A percentile compares a stretch with the other conserved stretches of the same genome.
Conservation (phyloP, 2,329 filamentous ascomycete species). For the Sporothrix variecibatus region DNA sequence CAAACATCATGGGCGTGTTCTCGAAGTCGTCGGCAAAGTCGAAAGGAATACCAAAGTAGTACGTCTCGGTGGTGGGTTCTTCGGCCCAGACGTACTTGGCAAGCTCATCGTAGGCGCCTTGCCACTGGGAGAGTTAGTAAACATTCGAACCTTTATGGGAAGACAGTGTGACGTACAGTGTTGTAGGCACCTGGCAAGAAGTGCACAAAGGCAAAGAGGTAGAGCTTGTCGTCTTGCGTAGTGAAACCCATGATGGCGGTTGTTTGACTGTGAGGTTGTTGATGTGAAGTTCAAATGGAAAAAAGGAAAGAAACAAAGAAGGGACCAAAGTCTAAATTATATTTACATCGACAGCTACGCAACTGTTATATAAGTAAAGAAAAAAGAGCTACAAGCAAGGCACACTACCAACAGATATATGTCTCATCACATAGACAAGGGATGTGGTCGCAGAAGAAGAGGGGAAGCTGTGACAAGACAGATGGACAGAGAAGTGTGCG, state of each 20-base stretch:
- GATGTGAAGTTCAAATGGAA: neutral
- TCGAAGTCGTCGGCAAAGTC: conserved; percentile 39
- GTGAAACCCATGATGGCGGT: conserved; percentile 12
- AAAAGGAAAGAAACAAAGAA: neutral
- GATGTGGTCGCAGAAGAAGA: neutral
- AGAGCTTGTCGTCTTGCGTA: conserved; percentile 27
- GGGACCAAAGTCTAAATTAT: neutral
- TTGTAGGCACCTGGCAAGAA: conserved; percentile 40
- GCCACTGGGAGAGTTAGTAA: conserved; percentile 38
- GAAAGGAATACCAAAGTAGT: conserved; percentile 47
- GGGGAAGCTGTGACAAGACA: neutral
- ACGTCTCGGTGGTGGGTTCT: conserved; percentile 43
- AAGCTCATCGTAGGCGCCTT: conserved; percentile 44
- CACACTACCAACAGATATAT: neutral
- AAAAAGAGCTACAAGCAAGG: neutral
- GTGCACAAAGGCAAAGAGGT: conserved; percentile 38
- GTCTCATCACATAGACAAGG: neutral
- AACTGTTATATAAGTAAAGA: neutral
- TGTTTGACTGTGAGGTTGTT: neutral
- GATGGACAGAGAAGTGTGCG: neutral
- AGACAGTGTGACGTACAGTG: conserved; percentile 35
- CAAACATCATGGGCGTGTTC: conserved; percentile 39
- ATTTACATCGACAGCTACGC: neutral
- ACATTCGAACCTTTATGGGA: too few species aligned
- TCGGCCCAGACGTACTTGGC: conserved; percentile 40